Evolutionary conservation across 1,284 basidiomycete genomes (phyloP).

Genomic region (Trametes polyzona): DNA sequence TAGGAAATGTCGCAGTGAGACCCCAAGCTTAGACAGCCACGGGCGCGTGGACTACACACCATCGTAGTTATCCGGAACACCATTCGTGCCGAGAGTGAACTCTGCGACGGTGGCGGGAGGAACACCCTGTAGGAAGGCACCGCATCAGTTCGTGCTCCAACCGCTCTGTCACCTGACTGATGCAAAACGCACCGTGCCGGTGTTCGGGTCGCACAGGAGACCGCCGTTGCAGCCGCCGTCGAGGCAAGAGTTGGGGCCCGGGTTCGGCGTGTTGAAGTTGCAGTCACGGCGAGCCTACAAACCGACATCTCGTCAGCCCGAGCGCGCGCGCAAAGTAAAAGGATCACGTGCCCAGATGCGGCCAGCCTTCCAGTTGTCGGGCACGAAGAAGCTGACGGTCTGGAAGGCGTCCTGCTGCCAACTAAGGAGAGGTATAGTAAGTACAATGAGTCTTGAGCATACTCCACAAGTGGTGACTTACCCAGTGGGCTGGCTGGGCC

Average conservation of each 20-base stretch:
- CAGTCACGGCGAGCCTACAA: conserved; percentile 47
- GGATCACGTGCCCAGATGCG: conserved; percentile 39
- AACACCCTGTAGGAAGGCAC: conserved; percentile 32
- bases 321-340: not conserved
- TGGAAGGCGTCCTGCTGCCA: conserved; percentile 40
- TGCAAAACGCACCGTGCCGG: conserved; percentile 37
- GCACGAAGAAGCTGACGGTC: conserved; percentile 38
- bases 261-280: conserved; percentile 41
- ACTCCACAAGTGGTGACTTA: conserved; percentile 4
- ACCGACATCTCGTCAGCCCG: not conserved
- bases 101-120: conserved; percentile 44
- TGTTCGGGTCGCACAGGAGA: conserved; percentile 43
- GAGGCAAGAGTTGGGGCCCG: conserved; percentile 46
- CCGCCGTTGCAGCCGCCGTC: conserved; percentile 53
- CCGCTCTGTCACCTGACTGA: not conserved
- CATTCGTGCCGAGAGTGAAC: conserved; percentile 41
- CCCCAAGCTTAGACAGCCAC: no score
- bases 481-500: conserved; percentile 37
- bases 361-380: conserved; percentile 44
- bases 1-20: not conserved
- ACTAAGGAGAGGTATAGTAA: conserved; percentile 11
- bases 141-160: not conserved
- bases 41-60: conserved; percentile 26
- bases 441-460: conserved; percentile 20
- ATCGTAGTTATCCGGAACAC: conserved; percentile 44